Conservation (phyloP, 768 basidiomycete genomes). For the Leccinum broughii region DNA sequence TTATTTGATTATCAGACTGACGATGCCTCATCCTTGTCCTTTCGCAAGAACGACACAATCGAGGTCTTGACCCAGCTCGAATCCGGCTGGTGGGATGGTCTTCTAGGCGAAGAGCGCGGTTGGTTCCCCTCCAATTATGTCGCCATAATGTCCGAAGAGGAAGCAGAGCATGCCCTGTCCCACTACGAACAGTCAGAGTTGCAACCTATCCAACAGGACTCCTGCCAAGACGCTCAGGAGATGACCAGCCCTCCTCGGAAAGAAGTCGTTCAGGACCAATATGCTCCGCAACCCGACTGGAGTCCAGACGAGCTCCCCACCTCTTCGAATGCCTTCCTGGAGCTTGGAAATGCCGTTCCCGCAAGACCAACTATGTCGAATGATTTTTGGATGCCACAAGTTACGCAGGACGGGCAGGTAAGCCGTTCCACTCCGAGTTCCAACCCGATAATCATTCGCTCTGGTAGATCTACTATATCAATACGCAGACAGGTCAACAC, state of each 20-base stretch:
- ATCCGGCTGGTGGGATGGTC: constrained; percentile 98
- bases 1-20: constrained; percentile 89
- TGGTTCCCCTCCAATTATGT: constrained; percentile 99
- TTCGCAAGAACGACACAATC: constrained; percentile 84
- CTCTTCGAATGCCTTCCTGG: constrained; percentile 42
- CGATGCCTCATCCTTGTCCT: constrained; percentile 87
- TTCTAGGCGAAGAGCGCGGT: constrained; percentile 85
- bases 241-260: constrained; percentile 5
- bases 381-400: constrained; percentile 91
- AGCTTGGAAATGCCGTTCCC: constrained; percentile 29
- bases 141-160: constrained; percentile 70
- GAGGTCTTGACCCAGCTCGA: constrained; percentile 90
- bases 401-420: constrained; percentile 83
- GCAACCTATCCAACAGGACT: constrained; percentile 15
- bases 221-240: constrained; percentile 17
- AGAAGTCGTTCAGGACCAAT: constrained; percentile 28
- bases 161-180: constrained; percentile 67
- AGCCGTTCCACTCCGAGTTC: constrained; percentile 26
- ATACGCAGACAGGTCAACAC: constrained; percentile 81
- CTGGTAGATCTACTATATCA: constrained; percentile 90
- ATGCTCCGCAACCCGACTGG: constrained; percentile 51
- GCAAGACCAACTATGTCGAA: constrained; percentile 44
- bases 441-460: neutral
- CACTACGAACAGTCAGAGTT: constrained; percentile 16
- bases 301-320: constrained; percentile 13